Base-by-base conservation (phyloP, 345 rosid genomes). In the Lumnitzera littorea region DNA sequence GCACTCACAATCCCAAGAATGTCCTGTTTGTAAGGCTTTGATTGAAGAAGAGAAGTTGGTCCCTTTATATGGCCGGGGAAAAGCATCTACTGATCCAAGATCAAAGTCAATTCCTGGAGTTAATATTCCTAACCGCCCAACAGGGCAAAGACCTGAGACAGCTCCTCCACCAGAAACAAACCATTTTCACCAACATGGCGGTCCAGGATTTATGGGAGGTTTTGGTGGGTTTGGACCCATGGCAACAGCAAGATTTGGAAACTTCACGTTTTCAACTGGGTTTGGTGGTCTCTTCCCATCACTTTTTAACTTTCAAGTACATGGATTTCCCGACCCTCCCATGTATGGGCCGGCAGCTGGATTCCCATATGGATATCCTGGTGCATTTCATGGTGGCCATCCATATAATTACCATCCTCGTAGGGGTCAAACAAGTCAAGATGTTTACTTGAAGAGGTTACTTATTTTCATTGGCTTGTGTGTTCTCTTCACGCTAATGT, bases 101-200 rank as follows among this genome's bases (percentile, higher is more conserved):
- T 85, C 97, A 12, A 95, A 78, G 73, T 86, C 96, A 13, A 63
- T 84, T 29, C 99, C 97, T 0, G 94, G 89, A 17, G 71, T 91
- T 49, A 67, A 84, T 52, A 90, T 95, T 56, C 99, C 99, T 0
- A 82, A 81, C 65, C 99, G 96, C 60, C 99, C 99, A 0, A 61
- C 95, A 6, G 99, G 99, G 46, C 99, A 88, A 83, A 88, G 97
- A 61, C 99, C 99, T 10, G 95, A 91, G 66, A 95, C 99, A 3
- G 97, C 97, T 51, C 92, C 86, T 55, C 88, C 95, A 7, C 95
- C 89, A 0, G 96, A 84, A 16, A 81, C 92, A 0, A 86, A 81
- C 64, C 80, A 86, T 31, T 84, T 91, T 75, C 78, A 76, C 48
- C 92, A 71, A 25, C 88, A 84, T 52, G 95, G 91, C 4, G 74